Percentiles rank a stretch among this genome's conserved stretches.
Evolutionary conservation across 768 basidiomycete species (phyloP).

Genomic region (Clavaria fumosa): DNA sequence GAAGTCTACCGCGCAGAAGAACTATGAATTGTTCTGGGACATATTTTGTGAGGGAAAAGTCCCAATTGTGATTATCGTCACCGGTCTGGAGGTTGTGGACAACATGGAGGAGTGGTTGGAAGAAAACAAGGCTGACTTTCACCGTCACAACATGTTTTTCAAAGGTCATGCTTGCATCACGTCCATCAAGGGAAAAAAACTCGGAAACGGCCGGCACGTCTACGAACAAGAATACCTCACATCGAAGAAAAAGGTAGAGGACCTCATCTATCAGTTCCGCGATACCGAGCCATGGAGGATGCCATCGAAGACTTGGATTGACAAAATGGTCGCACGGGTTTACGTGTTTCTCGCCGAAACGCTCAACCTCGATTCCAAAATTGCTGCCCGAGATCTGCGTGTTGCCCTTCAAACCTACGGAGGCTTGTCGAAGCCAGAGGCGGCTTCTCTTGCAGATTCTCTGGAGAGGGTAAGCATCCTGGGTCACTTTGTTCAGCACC

Average conservation of each 20-base stretch:
- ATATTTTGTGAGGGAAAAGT: conserved; percentile 24
- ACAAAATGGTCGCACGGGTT: no score
- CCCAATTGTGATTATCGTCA: conserved; percentile 24
- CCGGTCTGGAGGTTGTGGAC: conserved; percentile 23
- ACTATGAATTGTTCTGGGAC: background rate
- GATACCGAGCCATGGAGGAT: conserved; percentile 1
- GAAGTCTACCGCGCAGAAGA: background rate
- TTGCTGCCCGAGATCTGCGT: no score
- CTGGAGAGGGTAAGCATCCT: no score
- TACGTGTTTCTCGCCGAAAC: no score
- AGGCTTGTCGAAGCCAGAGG: no score
- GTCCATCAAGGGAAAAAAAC: conserved; percentile 7
- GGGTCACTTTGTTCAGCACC: no score
- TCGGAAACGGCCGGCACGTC: background rate
- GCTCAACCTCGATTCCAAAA: no score
- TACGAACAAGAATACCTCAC: background rate
- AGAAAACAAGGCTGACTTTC: conserved; percentile 15
- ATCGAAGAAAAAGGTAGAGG: background rate
- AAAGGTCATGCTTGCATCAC: conserved; percentile 20
- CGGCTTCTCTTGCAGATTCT: no score
- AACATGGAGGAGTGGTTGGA: conserved; percentile 20
- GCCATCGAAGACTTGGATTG: conserved; percentile 1
- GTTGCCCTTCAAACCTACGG: no score
- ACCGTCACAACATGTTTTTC: conserved; percentile 17
- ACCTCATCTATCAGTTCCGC: background rate